These are phyloP conservation scores for Excoecaria cochinchinensis DNA, from an alignment of 345 rosid species.

Conservation along the genomic window DNA sequence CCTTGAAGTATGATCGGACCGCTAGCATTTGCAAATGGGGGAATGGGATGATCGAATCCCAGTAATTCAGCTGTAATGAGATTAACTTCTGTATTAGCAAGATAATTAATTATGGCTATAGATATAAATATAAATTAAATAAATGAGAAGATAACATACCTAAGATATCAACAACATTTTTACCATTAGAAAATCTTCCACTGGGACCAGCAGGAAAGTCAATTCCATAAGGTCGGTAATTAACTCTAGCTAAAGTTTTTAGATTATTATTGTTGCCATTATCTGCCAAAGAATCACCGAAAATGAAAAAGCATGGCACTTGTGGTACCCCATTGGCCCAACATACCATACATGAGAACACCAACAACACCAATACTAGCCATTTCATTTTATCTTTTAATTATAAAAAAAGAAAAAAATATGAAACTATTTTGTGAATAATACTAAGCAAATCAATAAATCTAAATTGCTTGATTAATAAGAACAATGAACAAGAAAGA, in stretches of 20 bases:
- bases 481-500: too few relatives aligned
- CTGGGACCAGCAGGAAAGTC: constrained; percentile 15
- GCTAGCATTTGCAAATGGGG: neutral
- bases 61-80: constrained; percentile 8
- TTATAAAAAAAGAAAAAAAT: neutral
- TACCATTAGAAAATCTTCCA: constrained; percentile 23
- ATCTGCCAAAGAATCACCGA: constrained; percentile 20
- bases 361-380: neutral
- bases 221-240: constrained; percentile 22
- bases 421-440: too few relatives aligned
- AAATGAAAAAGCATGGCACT: constrained; percentile 23
- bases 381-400: neutral
- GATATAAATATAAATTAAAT: neutral
- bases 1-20: constrained; percentile 6
- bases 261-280: constrained; percentile 20
- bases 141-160: neutral
- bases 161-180: neutral
- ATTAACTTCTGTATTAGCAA: neutral
- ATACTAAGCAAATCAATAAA: too few relatives aligned
- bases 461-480: too few relatives aligned
- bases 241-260: neutral
- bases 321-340: neutral
- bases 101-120: neutral
- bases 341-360: neutral
- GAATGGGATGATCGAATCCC: constrained; percentile 11